Conservation (phyloP, 176 grass and related monocot species). For the Melocanna baccifera region DNA sequence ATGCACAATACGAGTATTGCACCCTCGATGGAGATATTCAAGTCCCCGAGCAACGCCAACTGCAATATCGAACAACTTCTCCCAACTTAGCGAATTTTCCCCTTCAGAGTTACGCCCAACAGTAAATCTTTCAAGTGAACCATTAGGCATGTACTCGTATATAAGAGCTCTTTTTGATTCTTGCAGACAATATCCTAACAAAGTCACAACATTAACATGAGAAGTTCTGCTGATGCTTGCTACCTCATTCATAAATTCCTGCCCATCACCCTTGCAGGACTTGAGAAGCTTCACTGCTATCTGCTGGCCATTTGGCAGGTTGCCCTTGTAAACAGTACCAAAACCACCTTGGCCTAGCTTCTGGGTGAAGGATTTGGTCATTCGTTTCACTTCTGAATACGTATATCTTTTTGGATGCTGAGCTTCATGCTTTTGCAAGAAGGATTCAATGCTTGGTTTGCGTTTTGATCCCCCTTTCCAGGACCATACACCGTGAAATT, state of each 20-base stretch:
- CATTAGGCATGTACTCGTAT: conserved; percentile 40
- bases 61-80: conserved; percentile 24
- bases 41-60: conserved; percentile 34
- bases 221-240: conserved; percentile 37
- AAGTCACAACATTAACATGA: conserved; percentile 38
- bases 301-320: conserved; percentile 11
- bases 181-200: conserved; percentile 37
- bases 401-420: conserved; percentile 30
- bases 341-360: conserved; percentile 31
- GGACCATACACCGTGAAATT: no score
- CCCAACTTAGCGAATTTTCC: background rate
- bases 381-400: conserved; percentile 33
- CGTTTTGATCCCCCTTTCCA: no score
- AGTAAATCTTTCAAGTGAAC: conserved; percentile 30
- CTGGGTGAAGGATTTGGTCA: conserved; percentile 35
- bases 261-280: background rate
- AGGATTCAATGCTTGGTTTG: background rate
- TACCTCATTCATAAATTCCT: conserved; percentile 40
- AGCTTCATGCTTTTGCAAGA: conserved; percentile 35
- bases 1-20: conserved; percentile 31
- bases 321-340: conserved; percentile 28
- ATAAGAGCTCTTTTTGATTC: conserved; percentile 37
- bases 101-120: background rate
- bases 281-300: conserved; percentile 36
- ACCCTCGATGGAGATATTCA: conserved; percentile 35